Conservation (phyloP, 305 asterid genomes). For the Fraxinus paxiana region DNA sequence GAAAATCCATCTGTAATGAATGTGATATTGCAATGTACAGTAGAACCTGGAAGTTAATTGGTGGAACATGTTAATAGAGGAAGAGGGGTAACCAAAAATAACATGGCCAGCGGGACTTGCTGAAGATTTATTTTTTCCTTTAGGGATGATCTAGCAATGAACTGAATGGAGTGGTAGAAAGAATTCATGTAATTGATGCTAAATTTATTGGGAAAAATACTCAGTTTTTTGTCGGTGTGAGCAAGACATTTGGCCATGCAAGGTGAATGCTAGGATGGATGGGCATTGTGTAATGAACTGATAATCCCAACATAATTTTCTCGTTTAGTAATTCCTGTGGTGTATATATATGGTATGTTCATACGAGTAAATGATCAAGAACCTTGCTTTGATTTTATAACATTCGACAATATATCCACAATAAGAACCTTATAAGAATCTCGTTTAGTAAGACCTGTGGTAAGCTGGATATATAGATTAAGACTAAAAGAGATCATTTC, state of each 20-base stretch:
- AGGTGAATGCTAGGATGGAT: background rate
- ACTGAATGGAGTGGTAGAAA: background rate
- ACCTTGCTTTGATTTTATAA: background rate
- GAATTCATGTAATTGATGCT: background rate
- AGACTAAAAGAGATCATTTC: background rate
- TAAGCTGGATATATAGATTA: background rate
- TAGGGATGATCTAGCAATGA: background rate
- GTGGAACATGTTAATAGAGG: background rate
- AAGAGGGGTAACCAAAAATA: background rate
- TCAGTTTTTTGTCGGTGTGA: background rate
- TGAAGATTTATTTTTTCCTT: background rate
- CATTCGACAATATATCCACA: background rate
- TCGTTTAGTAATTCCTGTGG: background rate
- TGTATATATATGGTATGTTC: background rate
- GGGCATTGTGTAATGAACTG: background rate
- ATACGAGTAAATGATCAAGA: constrained; percentile 1
- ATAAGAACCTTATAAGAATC: background rate
- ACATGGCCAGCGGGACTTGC: background rate
- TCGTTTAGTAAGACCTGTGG: background rate
- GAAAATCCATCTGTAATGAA: background rate
- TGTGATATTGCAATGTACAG: background rate
- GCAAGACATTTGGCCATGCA: background rate
- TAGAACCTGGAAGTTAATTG: background rate
- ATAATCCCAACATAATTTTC: background rate
- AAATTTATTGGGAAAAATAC: background rate